phyloP scores from a whole-genome alignment of 495 filamentous ascomycete species.

The Lepraria neglecta region DNA sequence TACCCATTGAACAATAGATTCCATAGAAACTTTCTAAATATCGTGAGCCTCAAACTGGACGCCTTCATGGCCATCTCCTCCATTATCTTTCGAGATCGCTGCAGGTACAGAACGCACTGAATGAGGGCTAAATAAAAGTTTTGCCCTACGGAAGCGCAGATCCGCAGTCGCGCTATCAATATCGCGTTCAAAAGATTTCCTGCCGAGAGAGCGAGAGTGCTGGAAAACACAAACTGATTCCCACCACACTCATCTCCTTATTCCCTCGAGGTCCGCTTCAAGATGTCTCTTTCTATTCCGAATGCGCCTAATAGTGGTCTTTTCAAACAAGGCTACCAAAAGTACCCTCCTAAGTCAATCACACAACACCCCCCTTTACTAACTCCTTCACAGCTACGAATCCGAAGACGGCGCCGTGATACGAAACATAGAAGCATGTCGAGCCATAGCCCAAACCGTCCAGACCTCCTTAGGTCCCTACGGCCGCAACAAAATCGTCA shows the following conservation, averaged over 20 bases:
- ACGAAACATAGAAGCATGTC: constrained; percentile 97
- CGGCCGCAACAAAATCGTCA: constrained; percentile 99
- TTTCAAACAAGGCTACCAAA: constrained; percentile 96
- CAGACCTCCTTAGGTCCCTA: constrained; percentile 95
- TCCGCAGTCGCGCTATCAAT: constrained; percentile 6
- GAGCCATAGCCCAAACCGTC: constrained; percentile 89
- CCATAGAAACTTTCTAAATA: too few species aligned
- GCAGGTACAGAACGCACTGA: background rate
- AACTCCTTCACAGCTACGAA: constrained; percentile 63
- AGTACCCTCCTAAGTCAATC: constrained; percentile 48
- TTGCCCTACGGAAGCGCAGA: background rate
- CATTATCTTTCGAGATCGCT: too few species aligned
- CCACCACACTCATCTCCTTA: background rate
- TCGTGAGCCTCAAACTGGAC: too few species aligned
- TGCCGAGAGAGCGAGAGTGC: too few species aligned
- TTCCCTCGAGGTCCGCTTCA: background rate
- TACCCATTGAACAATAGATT: background rate
- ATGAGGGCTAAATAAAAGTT: background rate
- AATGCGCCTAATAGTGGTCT: constrained; percentile 85
- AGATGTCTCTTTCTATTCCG: constrained; percentile 92
- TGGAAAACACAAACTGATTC: background rate
- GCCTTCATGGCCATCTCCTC: too few species aligned
- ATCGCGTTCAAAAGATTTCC: constrained; percentile 10
- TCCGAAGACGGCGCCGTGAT: constrained; percentile 98
- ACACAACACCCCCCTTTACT: constrained; percentile 18